phyloP scores from a whole-genome alignment of 225 moss, liverwort and hornwort species.

The Sphagnum tenellum region DNA sequence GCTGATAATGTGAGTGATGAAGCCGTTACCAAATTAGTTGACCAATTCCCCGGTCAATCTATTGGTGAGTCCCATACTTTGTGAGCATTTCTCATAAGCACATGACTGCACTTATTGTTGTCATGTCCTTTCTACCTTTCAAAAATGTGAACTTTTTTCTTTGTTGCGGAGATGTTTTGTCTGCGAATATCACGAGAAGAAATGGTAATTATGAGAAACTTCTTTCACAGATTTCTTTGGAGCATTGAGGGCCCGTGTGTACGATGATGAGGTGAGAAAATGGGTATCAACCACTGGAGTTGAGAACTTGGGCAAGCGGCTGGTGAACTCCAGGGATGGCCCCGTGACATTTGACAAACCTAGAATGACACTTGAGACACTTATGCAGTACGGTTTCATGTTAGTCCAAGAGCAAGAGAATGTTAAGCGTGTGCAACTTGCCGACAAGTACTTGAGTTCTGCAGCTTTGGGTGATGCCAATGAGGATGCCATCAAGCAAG shows the following conservation, averaged over 20 bases:
- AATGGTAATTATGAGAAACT: background rate
- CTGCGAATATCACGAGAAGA: too few species aligned
- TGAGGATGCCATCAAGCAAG: slow-evolving; percentile 40
- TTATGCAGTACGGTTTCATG: slow-evolving; percentile 64
- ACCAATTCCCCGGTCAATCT: slow-evolving; percentile 85
- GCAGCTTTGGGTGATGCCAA: slow-evolving; percentile 71
- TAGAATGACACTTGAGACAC: slow-evolving; percentile 35
- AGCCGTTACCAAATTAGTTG: slow-evolving; percentile 51
- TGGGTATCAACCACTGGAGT: slow-evolving; percentile 48
- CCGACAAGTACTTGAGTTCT: slow-evolving; percentile 45
- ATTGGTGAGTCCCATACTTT: slow-evolving; percentile 36
- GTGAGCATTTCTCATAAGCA: too few species aligned
- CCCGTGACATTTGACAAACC: slow-evolving; percentile 68
- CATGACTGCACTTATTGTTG: background rate
- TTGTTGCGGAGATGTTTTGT: too few species aligned
- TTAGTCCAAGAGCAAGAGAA: slow-evolving; percentile 91
- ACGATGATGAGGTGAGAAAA: slow-evolving; percentile 85
- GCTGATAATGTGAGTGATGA: slow-evolving; percentile 33
- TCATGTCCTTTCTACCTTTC: background rate
- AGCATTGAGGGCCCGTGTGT: slow-evolving; percentile 93
- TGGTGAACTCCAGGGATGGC: slow-evolving; percentile 68
- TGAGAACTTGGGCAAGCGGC: slow-evolving; percentile 64
- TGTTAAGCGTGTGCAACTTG: slow-evolving; percentile 89
- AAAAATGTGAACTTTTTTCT: too few species aligned
- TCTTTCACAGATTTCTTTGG: slow-evolving; percentile 78